Conservation (phyloP, 2,329 filamentous ascomycete species). For the Claviceps humidiphila region DNA sequence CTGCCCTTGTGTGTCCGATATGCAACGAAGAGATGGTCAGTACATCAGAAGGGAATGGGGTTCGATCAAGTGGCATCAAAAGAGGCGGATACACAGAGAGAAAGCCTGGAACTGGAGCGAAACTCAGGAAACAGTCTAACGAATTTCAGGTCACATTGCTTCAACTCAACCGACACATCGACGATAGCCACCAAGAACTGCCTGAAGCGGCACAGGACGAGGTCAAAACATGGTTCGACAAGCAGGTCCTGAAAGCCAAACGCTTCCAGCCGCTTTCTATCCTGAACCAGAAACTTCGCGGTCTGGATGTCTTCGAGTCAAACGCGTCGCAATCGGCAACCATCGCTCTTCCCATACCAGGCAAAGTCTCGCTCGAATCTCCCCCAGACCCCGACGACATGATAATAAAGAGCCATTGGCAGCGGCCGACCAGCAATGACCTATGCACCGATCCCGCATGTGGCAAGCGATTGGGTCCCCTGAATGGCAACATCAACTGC, state of each 20-base stretch:
- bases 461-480: constrained; percentile 61
- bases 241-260: constrained; percentile 86
- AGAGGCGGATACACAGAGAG: not conserved
- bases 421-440: constrained; percentile 60
- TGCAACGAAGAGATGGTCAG: constrained; percentile 94
- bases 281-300: constrained; percentile 86
- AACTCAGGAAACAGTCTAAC: not conserved
- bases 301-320: constrained; percentile 85
- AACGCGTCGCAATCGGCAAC: constrained; percentile 50
- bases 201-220: constrained; percentile 83
- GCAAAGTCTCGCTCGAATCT: constrained; percentile 26
- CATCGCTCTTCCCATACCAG: constrained; percentile 16
- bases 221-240: constrained; percentile 94
- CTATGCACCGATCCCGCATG: constrained; percentile 79
- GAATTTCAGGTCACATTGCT: constrained; percentile 63
- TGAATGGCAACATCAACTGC: constrained; percentile 82
- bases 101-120: not conserved
- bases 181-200: constrained; percentile 81
- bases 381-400: constrained; percentile 73
- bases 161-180: constrained; percentile 75
- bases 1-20: constrained; percentile 83
- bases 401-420: constrained; percentile 83
- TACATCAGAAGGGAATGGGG: not conserved
- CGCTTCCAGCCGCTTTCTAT: constrained; percentile 83
- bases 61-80: not conserved